Base-by-base conservation (phyloP, 257 asterid genomes). In the Lavandula angustifolia region DNA sequence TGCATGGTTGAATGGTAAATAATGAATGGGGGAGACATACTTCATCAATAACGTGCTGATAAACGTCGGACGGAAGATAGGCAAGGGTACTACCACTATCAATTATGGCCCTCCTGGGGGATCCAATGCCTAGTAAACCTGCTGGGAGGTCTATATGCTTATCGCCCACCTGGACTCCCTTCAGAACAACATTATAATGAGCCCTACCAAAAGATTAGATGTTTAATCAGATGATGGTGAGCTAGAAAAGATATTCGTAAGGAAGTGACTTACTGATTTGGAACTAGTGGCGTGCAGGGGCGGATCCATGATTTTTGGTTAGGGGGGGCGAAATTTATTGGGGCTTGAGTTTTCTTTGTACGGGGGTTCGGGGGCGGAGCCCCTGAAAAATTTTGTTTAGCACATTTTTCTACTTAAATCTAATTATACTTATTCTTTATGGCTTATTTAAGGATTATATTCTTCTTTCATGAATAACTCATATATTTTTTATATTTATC, bases 31-130 rank as follows among this genome's bases (percentile, higher is more conserved):
- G 0, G 18, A 44, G 10, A 18, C 52, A 33, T 64, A 84, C 95
- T 91, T 74, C 74, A 22, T 31, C 57, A 57, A 74, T 33, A 59
- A 86, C 57, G 63, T 76, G 76, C 53, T 68, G 66, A 64, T 84
- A 86, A 50, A 81, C 31, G 54, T 70, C 64, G 2, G 79, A 38
- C 14, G 95, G 81, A 69, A 86, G 85, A 73, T 84, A 86, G 59
- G 95, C 84, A 74, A 86, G 76, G 67, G 95, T 86, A 56, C 91
- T 80, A 60, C 95, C 91, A 55, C 91, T 84, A 73, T 86, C 95
- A 46, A 86, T 77, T 56, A 84, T 78, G 55, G 84, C 75, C 55
- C 69, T 73, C 67, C 74, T 67, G 31, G 62, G 59, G n/a, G 82
- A 13, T 32, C 70, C 79, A 12, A 64, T 12, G 32, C 80, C 88